A percentile compares a stretch with the other conserved stretches of the same genome.
Evolutionary conservation across 1,139 yeast genomes (phyloP).

Genomic region (Geotrichum histeridarum): DNA sequence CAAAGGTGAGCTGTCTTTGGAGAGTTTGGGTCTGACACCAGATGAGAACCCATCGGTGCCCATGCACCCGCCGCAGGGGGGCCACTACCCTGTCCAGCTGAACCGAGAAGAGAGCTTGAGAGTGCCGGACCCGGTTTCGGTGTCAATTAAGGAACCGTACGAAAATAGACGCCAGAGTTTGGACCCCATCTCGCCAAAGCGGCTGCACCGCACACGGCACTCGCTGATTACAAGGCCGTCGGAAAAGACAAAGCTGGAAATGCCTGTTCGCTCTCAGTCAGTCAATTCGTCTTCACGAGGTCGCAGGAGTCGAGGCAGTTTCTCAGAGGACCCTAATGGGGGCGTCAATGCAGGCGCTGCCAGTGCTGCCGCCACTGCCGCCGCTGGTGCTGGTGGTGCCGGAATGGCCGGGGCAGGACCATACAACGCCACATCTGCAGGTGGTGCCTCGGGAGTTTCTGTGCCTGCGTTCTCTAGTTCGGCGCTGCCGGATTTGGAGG

Average conservation of each 20-base stretch:
- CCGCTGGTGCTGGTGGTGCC: neutral
- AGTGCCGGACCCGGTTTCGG: neutral
- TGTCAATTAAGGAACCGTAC: neutral
- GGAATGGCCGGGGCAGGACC: too few species aligned
- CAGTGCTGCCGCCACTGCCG: too few species aligned
- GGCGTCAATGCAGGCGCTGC: too few species aligned
- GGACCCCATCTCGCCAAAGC: conserved; percentile 3
- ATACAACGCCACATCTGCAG: too few species aligned
- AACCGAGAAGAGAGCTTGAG: neutral
- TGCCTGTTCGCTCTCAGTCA: neutral
- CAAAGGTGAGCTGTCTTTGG: conserved; percentile 61
- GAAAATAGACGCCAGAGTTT: neutral
- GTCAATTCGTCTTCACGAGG: neutral
- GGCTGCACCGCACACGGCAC: neutral
- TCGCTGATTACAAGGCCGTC: conserved; percentile 11
- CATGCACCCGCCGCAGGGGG: conserved; percentile 18
- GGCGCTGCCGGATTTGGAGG: neutral
- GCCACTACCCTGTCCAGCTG: neutral
- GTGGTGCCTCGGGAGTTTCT: too few species aligned
- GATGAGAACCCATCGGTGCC: conserved; percentile 22
- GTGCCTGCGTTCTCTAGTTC: neutral
- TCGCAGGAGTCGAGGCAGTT: neutral
- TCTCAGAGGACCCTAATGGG: neutral
- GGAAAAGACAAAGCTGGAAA: neutral
- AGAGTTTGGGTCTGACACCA: conserved; percentile 44